Conservation (phyloP, 73 alveolate genomes). For the Vitrella brassicaformis region DNA sequence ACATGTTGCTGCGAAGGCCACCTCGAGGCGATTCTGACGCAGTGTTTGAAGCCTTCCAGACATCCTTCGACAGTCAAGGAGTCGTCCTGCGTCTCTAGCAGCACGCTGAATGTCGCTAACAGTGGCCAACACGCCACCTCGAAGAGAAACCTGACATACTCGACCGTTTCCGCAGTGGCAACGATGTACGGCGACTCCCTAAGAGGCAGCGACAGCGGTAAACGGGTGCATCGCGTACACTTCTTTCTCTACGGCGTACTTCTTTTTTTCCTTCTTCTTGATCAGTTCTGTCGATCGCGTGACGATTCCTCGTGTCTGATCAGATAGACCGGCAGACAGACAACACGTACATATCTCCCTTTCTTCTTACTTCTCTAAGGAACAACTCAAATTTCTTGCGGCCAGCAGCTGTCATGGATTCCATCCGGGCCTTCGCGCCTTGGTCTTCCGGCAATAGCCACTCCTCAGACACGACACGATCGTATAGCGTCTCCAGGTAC, state of each 20-base stretch:
- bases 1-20: not conserved
- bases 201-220: too few species aligned
- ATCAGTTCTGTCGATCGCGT: too few species aligned
- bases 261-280: too few species aligned
- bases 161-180: not conserved
- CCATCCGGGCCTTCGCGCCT: not conserved
- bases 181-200: constrained; percentile 3
- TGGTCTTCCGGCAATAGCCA: not conserved
- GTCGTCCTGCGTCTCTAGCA: constrained; percentile 50
- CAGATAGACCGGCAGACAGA: too few species aligned
- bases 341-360: too few species aligned
- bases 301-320: too few species aligned
- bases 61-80: constrained; percentile 44
- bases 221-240: too few species aligned
- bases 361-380: constrained; percentile 51
- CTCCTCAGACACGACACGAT: constrained; percentile 9
- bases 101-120: constrained; percentile 49
- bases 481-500: constrained; percentile 64
- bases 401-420: constrained; percentile 24
- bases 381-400: constrained; percentile 53
- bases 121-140: constrained; percentile 7
- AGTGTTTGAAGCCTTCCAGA: constrained; percentile 62
- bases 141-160: not conserved
- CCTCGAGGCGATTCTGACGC: constrained; percentile 26
- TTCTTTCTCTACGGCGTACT: too few species aligned